These are phyloP conservation scores for Dactylella cylindrospora DNA, from an alignment of 2,329 filamentous ascomycete species.

Conservation along the genomic window DNA sequence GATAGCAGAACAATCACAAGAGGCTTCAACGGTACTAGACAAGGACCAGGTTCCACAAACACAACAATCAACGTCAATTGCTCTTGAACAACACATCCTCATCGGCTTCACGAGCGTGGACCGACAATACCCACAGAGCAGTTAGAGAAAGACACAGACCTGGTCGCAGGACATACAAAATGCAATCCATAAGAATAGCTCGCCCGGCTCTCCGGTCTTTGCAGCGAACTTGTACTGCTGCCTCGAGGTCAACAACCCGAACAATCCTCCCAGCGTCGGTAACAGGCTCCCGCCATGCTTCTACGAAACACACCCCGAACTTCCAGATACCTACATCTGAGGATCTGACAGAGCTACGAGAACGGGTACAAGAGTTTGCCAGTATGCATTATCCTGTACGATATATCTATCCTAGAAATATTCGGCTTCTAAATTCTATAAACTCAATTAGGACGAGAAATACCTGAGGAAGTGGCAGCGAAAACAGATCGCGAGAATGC, in stretches of 20 bases:
- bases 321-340: constrained; percentile 69
- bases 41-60: no score
- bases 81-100: no score
- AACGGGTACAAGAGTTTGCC: constrained; percentile 84
- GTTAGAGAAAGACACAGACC: no score
- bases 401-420: no score
- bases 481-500: constrained; percentile 81
- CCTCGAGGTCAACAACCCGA: constrained; percentile 49
- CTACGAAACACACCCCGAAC: constrained; percentile 66
- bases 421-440: no score
- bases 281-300: constrained; percentile 57
- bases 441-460: constrained; percentile 75
- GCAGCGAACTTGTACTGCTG: not conserved
- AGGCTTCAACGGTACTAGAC: no score
- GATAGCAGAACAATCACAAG: no score
- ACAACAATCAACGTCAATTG: no score
- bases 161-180: no score
- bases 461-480: constrained; percentile 77
- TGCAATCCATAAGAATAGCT: constrained; percentile 17
- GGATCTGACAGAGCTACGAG: constrained; percentile 77
- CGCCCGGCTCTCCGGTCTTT: constrained; percentile 20
- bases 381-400: constrained; percentile 51
- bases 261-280: constrained; percentile 53
- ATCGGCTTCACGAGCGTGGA: no score
- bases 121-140: no score